A percentile compares a stretch with the other conserved stretches of the same genome.
These are phyloP conservation scores for Xerocomus nothofagi DNA, from an alignment of 1,284 basidiomycete genomes.

Conservation along the genomic window DNA sequence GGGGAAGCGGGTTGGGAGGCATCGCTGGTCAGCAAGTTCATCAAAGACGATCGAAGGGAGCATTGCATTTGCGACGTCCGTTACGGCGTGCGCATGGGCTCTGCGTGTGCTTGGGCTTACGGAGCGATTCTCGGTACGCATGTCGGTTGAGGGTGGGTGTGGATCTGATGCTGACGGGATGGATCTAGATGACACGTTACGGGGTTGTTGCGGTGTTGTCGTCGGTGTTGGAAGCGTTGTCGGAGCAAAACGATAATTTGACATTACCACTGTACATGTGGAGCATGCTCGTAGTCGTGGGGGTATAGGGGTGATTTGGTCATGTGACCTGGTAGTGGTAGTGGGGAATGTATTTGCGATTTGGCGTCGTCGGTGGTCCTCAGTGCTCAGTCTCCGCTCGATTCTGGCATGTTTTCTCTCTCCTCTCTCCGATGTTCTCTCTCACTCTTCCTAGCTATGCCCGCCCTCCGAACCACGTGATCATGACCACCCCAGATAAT, in stretches of 20 bases:
- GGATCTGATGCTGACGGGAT: conserved; percentile 15
- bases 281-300: conserved; percentile 65
- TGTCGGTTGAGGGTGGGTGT: conserved; percentile 3
- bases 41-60: conserved; percentile 94
- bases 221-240: conserved; percentile 81
- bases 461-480: conserved; percentile 20
- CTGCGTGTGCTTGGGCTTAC: conserved; percentile 71
- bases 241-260: conserved; percentile 93
- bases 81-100: conserved; percentile 67
- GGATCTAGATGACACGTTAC: conserved; percentile 53
- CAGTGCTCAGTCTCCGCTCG: background rate
- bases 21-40: conserved; percentile 81
- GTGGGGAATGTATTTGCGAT: conserved; percentile 19
- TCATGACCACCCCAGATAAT: conserved; percentile 30
- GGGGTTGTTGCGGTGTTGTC: conserved; percentile 59
- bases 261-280: conserved; percentile 89
- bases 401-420: conserved; percentile 1
- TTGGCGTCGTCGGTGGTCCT: conserved; percentile 1
- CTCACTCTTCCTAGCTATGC: conserved; percentile 4
- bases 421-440: background rate
- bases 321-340: conserved; percentile 31
- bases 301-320: conserved; percentile 19
- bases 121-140: conserved; percentile 73
- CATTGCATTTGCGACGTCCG: conserved; percentile 75
- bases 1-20: conserved; percentile 78